A percentile compares a stretch with the other conserved stretches of the same genome.
phyloP scores from a whole-genome alignment of 805 yeast species.

The Nakazawaea sp. region DNA sequence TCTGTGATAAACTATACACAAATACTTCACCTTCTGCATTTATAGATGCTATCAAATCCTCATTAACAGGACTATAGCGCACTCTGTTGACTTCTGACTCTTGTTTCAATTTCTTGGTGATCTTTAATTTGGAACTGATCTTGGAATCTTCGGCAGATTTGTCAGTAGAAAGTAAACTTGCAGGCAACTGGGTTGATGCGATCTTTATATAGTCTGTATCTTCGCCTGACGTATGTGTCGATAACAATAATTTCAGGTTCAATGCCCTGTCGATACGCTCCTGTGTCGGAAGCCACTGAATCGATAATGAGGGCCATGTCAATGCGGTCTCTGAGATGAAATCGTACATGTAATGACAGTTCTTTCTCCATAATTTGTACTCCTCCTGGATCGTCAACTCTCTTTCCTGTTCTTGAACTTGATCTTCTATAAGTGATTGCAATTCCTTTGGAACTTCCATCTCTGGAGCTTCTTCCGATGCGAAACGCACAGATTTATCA shows the following conservation, averaged over 20 bases:
- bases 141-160: constrained; percentile 16
- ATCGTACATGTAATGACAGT: constrained; percentile 77
- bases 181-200: constrained; percentile 55
- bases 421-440: constrained; percentile 6
- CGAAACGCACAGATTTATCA: constrained; percentile 5
- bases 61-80: constrained; percentile 58
- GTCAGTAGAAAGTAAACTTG: constrained; percentile 17
- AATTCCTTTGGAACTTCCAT: no score
- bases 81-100: constrained; percentile 68
- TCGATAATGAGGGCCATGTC: constrained; percentile 76
- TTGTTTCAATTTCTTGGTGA: constrained; percentile 54
- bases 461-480: constrained; percentile 1
- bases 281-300: constrained; percentile 53
- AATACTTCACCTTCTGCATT: constrained; percentile 59
- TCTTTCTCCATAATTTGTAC: constrained; percentile 74
- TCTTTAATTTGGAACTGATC: constrained; percentile 49
- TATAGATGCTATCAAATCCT: constrained; percentile 53
- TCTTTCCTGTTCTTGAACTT: constrained; percentile 17
- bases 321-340: constrained; percentile 75
- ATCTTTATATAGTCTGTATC: constrained; percentile 61
- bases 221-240: constrained; percentile 70
- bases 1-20: constrained; percentile 35
- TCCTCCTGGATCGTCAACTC: constrained; percentile 52
- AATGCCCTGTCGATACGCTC: constrained; percentile 24
- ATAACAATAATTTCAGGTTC: constrained; percentile 50